Conservation (phyloP, 1,284 basidiomycete genomes). For the Cystobasidiaceae sp. region DNA sequence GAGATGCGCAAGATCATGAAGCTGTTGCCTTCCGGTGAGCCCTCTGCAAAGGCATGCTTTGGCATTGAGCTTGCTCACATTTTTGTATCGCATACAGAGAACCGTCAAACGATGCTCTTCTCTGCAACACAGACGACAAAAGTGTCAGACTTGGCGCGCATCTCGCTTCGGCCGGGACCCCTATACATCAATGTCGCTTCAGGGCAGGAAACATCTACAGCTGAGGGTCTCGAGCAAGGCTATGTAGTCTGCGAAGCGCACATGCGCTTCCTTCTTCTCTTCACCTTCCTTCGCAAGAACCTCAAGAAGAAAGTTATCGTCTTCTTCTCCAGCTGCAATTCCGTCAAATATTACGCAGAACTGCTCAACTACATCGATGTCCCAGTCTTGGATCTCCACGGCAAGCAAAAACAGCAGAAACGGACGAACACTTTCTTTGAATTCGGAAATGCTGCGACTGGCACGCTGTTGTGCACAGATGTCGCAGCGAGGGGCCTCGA, state of each 20-base stretch:
- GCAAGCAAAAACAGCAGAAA: slow-evolving; percentile 99
- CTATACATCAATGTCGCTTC: slow-evolving; percentile 95
- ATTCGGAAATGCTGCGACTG: slow-evolving; percentile 90
- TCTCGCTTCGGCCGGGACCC: slow-evolving; percentile 94
- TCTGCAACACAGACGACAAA: slow-evolving; percentile 99
- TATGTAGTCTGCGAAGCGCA: slow-evolving; percentile 97
- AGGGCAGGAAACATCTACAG: slow-evolving; percentile 81
- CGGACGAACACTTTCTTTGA: slow-evolving; percentile 99
- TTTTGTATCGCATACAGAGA: slow-evolving; percentile 58
- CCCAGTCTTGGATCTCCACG: slow-evolving; percentile 95
- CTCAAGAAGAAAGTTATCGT: slow-evolving; percentile 98
- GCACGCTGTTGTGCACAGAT: slow-evolving; percentile 91
- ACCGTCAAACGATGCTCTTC: slow-evolving; percentile 95
- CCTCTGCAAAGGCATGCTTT: background rate
- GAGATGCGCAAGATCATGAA: slow-evolving; percentile 97
- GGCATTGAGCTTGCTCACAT: background rate
- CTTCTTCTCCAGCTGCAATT: slow-evolving; percentile 97
- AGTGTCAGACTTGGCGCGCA: slow-evolving; percentile 92
- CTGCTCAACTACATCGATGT: slow-evolving; percentile 98
- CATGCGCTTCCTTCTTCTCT: slow-evolving; percentile 89
- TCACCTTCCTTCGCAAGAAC: slow-evolving; percentile 96
- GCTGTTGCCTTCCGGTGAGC: slow-evolving; percentile 75
- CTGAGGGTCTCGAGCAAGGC: slow-evolving; percentile 92
- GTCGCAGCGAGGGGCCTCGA: slow-evolving; percentile 96
- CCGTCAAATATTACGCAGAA: slow-evolving; percentile 96